Percentiles rank a stretch among this genome's conserved stretches.
These are phyloP conservation scores for Fusarium hostae DNA, from an alignment of 2,329 filamentous ascomycete genomes.

Conservation along the genomic window DNA sequence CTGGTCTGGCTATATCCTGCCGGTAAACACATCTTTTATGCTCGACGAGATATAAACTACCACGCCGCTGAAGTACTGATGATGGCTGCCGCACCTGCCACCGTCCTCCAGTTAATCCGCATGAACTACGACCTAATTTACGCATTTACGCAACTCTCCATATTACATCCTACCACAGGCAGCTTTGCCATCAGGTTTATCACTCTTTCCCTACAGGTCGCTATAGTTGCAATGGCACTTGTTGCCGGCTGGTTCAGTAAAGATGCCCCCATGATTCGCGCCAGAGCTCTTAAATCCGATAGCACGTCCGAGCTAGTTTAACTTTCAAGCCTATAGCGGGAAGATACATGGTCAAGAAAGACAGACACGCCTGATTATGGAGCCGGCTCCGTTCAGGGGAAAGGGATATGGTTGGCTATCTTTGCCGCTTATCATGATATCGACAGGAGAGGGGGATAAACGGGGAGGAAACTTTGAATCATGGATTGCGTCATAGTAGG, in stretches of 20 bases:
- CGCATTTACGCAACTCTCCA: not conserved
- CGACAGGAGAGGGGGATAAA: not conserved
- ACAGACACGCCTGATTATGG: accelerated
- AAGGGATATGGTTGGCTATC: not conserved
- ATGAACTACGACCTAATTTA: not conserved
- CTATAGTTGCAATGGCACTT: not conserved
- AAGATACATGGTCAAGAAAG: too few relatives aligned
- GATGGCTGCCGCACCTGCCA: not conserved
- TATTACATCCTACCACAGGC: not conserved
- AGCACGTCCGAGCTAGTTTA: not conserved
- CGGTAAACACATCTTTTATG: not conserved
- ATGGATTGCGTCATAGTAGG: too few relatives aligned
- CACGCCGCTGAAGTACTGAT: not conserved
- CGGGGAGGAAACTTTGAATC: not conserved
- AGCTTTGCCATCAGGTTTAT: not conserved
- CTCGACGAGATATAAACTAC: not conserved
- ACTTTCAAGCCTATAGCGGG: accelerated
- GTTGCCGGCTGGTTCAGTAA: not conserved
- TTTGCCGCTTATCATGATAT: not conserved
- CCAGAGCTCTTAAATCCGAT: not conserved
- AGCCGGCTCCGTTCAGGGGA: not conserved
- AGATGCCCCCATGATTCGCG: not conserved
- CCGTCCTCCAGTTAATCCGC: not conserved
- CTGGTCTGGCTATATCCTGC: not conserved
- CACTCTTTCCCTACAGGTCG: not conserved